These are phyloP conservation scores for Tricholoma sp. DNA, from an alignment of 768 basidiomycete genomes.

Conservation along the genomic window DNA sequence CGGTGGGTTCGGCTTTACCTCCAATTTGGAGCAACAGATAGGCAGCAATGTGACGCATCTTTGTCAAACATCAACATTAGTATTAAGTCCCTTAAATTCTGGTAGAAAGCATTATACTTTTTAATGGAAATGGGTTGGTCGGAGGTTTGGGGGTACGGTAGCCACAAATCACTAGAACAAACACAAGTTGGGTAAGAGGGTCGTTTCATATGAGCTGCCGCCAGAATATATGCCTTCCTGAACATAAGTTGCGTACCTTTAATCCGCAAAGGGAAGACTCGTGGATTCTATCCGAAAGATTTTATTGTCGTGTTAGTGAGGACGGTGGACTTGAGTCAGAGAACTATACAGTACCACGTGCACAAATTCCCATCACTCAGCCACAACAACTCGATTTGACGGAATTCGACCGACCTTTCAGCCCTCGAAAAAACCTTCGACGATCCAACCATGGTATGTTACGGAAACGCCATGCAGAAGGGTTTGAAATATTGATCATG, in stretches of 20 bases:
- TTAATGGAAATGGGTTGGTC: constrained; percentile 23
- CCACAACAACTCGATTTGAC: constrained; percentile 31
- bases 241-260: constrained; percentile 60
- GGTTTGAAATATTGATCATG: constrained; percentile 7
- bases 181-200: constrained; percentile 5
- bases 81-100: neutral
- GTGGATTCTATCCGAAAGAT: constrained; percentile 79
- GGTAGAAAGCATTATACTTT: constrained; percentile 35
- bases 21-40: constrained; percentile 96
- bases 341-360: constrained; percentile 65
- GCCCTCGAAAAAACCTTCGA: constrained; percentile 35
- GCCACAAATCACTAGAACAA: constrained; percentile 82
- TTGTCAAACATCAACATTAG: neutral
- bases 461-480: neutral
- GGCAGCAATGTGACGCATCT: constrained; percentile 94
- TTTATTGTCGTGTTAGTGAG: constrained; percentile 23
- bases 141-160: constrained; percentile 47
- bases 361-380: constrained; percentile 28
- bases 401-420: constrained; percentile 19
- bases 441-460: constrained; percentile 34
- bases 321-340: constrained; percentile 9
- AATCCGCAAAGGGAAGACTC: constrained; percentile 91
- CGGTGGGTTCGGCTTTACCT: constrained; percentile 85
- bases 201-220: neutral
- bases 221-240: neutral